Percentiles rank a stretch among this genome's conserved stretches.
phyloP scores from a whole-genome alignment of 2,329 filamentous ascomycete species.

The Emergomyces pasteurianus region DNA sequence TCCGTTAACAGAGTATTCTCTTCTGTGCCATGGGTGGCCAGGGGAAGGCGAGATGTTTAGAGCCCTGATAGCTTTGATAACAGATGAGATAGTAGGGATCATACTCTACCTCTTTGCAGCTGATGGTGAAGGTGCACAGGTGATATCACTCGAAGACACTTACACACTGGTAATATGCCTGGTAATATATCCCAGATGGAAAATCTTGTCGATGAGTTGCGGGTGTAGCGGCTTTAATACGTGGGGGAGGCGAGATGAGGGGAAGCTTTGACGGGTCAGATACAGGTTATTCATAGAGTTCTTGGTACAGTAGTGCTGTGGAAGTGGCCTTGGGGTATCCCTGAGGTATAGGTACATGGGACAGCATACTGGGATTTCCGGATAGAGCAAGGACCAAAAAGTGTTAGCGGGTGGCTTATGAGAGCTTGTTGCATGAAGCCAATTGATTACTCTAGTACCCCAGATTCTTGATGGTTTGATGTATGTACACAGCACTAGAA shows the following conservation, averaged over 20 bases:
- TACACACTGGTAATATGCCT: neutral
- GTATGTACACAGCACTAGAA: no score
- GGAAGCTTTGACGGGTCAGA: neutral
- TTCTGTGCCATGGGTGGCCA: no score
- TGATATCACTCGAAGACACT: neutral
- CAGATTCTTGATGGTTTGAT: neutral
- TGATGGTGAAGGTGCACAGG: neutral
- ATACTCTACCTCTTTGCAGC: neutral
- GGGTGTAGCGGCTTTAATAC: neutral
- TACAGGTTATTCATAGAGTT: neutral
- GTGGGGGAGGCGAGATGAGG: neutral
- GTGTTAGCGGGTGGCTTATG: no score
- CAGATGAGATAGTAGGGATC: neutral
- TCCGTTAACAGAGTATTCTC: neutral
- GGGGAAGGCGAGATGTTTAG: neutral
- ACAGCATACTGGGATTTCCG: neutral
- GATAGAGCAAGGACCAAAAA: no score
- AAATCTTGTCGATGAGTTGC: neutral
- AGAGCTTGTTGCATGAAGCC: neutral
- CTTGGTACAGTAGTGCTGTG: neutral
- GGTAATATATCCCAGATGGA: neutral
- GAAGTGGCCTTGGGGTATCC: neutral
- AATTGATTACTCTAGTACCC: no score
- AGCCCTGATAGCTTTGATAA: neutral
- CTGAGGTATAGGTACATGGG: neutral